Evolutionary conservation across 1,284 basidiomycete genomes (phyloP).

Genomic region (Schizophyllum commune): DNA sequence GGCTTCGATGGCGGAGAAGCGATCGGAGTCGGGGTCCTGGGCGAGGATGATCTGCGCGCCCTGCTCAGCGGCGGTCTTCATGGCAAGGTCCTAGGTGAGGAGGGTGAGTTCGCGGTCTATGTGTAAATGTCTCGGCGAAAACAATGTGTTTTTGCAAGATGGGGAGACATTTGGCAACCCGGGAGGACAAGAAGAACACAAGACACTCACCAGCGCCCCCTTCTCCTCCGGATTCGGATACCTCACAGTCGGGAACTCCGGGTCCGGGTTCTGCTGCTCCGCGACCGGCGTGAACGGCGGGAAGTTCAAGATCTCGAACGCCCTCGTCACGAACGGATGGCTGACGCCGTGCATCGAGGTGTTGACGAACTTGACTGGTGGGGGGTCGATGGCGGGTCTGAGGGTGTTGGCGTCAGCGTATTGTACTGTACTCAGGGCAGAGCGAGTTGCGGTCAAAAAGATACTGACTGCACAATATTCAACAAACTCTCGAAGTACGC

Average conservation of each 20-base stretch:
- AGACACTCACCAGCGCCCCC: slow-evolving; percentile 31
- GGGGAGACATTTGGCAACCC: slow-evolving; percentile 8
- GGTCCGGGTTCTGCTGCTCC: slow-evolving; percentile 65
- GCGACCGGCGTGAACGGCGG: slow-evolving; percentile 49
- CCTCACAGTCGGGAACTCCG: slow-evolving; percentile 74
- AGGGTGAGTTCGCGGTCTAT: background rate
- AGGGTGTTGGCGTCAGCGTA: no score
- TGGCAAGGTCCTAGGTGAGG: slow-evolving; percentile 52
- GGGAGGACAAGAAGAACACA: background rate
- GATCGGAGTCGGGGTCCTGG: slow-evolving; percentile 81
- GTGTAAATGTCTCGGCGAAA: background rate
- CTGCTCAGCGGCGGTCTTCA: slow-evolving; percentile 46
- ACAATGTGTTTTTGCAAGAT: slow-evolving; percentile 35
- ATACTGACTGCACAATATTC: slow-evolving; percentile 18
- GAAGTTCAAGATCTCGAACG: slow-evolving; percentile 54
- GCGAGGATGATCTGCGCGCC: slow-evolving; percentile 63
- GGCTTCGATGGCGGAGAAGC: slow-evolving; percentile 76
- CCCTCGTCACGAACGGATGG: slow-evolving; percentile 48
- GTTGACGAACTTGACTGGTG: slow-evolving; percentile 55
- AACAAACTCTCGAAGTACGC: slow-evolving; percentile 49
- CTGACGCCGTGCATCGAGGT: slow-evolving; percentile 87
- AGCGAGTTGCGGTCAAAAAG: background rate
- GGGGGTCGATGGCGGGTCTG: slow-evolving; percentile 25
- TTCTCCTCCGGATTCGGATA: slow-evolving; percentile 88
- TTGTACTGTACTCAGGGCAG: no score